phyloP scores from a whole-genome alignment of 1,284 basidiomycete genomes.

The Leccinum fuscescens region DNA sequence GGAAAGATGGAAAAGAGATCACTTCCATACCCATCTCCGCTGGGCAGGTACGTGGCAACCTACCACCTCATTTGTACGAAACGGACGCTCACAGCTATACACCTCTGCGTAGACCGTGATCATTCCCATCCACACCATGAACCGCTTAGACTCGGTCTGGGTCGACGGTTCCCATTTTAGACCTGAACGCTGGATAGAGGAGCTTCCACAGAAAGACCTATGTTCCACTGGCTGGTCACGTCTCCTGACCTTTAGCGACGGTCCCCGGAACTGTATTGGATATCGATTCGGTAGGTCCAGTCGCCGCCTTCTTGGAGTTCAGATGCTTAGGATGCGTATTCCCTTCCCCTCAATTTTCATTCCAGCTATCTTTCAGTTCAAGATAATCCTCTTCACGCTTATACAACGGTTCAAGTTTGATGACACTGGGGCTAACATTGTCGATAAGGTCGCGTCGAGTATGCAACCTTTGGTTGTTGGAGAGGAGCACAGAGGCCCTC shows the following conservation, averaged over 20 bases:
- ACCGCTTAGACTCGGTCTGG: constrained; percentile 8
- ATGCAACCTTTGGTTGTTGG: constrained; percentile 12
- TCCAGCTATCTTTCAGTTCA: constrained; percentile 13
- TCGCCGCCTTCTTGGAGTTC: too few species aligned
- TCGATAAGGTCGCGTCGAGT: constrained; percentile 6
- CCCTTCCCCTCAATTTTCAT: too few species aligned
- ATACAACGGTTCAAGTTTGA: constrained; percentile 4
- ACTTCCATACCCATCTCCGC: constrained; percentile 6
- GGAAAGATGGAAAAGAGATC: constrained; percentile 1
- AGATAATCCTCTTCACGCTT: constrained; percentile 9
- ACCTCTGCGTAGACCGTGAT: constrained; percentile 2
- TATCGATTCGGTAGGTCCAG: constrained; percentile 3
- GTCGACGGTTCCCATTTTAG: constrained; percentile 1
- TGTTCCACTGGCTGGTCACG: constrained; percentile 11
- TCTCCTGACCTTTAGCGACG: constrained; percentile 12
- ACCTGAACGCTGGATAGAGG: constrained; percentile 8
- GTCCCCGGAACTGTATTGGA: constrained; percentile 11
- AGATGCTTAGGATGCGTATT: background rate
- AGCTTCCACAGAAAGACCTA: constrained; percentile 8
- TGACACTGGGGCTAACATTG: background rate
- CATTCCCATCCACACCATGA: constrained; percentile 6
- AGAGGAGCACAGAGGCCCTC: constrained; percentile 8
- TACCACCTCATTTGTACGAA: background rate
- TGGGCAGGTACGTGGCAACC: constrained; percentile 3
- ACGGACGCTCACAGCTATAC: background rate